A percentile compares a stretch with the other conserved stretches of the same genome.
These are phyloP conservation scores for Calonectria henricotiae DNA, from an alignment of 2,329 filamentous ascomycete species.

Conservation along the genomic window DNA sequence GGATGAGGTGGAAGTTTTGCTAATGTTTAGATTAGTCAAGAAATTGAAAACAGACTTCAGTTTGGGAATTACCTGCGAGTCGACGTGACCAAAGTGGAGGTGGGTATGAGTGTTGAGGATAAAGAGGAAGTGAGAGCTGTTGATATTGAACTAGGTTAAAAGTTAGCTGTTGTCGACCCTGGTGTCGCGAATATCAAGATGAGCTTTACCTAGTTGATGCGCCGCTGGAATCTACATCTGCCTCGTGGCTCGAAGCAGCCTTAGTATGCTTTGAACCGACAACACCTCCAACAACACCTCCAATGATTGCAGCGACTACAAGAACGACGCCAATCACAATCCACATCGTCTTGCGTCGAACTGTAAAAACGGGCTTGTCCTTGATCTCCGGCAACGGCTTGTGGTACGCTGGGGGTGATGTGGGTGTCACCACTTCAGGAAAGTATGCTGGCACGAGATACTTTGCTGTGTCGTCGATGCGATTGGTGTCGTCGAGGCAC, in stretches of 20 bases:
- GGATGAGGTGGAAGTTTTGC: not conserved
- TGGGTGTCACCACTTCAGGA: not conserved
- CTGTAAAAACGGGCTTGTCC: not conserved
- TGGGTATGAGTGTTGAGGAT: constrained; percentile 2
- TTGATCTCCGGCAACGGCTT: constrained; percentile 13
- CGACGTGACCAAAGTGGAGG: not conserved
- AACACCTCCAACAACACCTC: constrained; percentile 4
- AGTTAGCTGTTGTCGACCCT: not conserved
- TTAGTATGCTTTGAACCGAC: not conserved
- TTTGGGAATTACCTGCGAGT: constrained; percentile 5
- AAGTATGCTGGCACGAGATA: not conserved
- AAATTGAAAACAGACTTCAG: not conserved
- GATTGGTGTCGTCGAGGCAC: not conserved
- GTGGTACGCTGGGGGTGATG: not conserved
- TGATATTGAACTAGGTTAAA: not conserved
- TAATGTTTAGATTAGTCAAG: not conserved
- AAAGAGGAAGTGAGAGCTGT: not conserved
- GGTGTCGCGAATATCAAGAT: not conserved
- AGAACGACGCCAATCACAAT: not conserved
- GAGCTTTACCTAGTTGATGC: constrained; percentile 1
- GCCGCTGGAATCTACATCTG: not conserved
- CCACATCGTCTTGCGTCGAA: constrained; percentile 8
- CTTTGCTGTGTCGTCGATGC: constrained; percentile 6
- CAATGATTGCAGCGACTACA: constrained; percentile 4
- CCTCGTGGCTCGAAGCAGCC: not conserved